phyloP scores from a whole-genome alignment of 495 filamentous ascomycete species.

The Penicillium paxilli region DNA sequence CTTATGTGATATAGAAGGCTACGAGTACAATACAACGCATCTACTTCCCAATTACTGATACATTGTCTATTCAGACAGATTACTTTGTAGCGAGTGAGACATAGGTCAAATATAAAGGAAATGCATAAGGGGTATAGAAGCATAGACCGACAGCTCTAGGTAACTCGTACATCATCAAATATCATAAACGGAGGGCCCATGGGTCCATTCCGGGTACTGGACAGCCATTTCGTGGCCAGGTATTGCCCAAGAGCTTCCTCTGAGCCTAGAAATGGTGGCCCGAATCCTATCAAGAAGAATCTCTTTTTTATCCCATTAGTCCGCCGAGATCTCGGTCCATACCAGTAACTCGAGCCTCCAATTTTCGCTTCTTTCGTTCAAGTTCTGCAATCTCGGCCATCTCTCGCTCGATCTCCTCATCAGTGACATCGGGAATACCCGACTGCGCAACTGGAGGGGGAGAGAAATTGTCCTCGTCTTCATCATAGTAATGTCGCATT shows the following conservation, averaged over 20 bases:
- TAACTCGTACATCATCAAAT: constrained; percentile 2
- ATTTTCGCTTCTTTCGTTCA: constrained; percentile 80
- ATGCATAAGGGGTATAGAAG: neutral
- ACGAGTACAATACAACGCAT: too few relatives aligned
- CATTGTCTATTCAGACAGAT: neutral
- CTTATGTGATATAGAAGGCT: too few relatives aligned
- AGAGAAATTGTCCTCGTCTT: constrained; percentile 35
- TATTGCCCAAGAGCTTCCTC: neutral
- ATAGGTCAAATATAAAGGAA: neutral
- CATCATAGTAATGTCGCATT: constrained; percentile 61
- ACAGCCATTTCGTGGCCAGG: too few relatives aligned
- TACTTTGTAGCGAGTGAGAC: neutral
- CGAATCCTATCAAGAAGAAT: neutral
- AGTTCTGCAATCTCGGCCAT: constrained; percentile 96
- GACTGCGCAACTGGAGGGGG: constrained; percentile 42
- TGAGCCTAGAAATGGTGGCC: neutral
- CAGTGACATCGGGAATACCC: constrained; percentile 55
- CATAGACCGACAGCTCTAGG: neutral
- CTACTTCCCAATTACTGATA: too few relatives aligned
- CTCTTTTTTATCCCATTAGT: constrained; percentile 50
- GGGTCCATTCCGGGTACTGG: too few relatives aligned
- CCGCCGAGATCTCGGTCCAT: constrained; percentile 82
- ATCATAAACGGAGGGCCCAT: neutral
- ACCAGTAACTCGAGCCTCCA: constrained; percentile 76
- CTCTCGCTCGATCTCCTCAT: constrained; percentile 80